A percentile compares a stretch with the other conserved stretches of the same genome.
Evolutionary conservation across 495 filamentous ascomycete genomes (phyloP).

Genomic region (Podospora appendiculata): DNA sequence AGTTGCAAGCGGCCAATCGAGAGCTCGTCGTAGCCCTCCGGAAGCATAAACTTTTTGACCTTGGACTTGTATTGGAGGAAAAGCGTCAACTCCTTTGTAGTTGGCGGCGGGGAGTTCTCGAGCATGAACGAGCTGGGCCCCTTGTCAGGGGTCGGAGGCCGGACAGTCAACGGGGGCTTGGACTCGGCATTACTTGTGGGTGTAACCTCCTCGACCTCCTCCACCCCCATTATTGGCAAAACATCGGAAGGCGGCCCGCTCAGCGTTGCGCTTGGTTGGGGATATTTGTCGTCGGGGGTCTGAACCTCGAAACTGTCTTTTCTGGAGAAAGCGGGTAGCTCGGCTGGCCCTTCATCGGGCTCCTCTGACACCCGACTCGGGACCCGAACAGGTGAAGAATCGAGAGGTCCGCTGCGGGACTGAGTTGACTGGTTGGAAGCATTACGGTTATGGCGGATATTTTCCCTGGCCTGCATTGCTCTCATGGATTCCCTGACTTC

Average conservation of each 20-base stretch:
- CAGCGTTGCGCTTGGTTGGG: constrained; percentile 44
- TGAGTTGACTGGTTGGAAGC: constrained; percentile 27
- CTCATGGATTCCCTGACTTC: constrained; percentile 89
- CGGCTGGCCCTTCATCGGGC: constrained; percentile 33
- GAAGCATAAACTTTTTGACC: constrained; percentile 90
- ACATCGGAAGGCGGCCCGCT: constrained; percentile 34
- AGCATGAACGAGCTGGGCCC: constrained; percentile 29
- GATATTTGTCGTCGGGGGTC: constrained; percentile 55
- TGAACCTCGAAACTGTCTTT: constrained; percentile 42
- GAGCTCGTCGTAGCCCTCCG: constrained; percentile 73
- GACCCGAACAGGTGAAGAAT: constrained; percentile 54
- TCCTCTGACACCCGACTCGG: constrained; percentile 62
- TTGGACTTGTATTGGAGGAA: constrained; percentile 95
- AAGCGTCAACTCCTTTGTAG: constrained; percentile 85
- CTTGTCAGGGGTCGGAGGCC: constrained; percentile 32
- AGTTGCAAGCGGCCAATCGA: constrained; percentile 83
- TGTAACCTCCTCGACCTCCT: constrained; percentile 22
- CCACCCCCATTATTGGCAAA: constrained; percentile 24
- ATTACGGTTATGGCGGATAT: constrained; percentile 54
- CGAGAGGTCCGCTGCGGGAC: constrained; percentile 25
- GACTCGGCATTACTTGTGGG: constrained; percentile 13
- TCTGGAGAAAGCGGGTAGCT: constrained; percentile 23
- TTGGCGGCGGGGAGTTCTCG: constrained; percentile 65
- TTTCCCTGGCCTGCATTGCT: constrained; percentile 76
- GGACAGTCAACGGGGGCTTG: constrained; percentile 8